Base-by-base conservation (phyloP, 2,329 filamentous ascomycete genomes). In the Fusarium mundagurra region DNA sequence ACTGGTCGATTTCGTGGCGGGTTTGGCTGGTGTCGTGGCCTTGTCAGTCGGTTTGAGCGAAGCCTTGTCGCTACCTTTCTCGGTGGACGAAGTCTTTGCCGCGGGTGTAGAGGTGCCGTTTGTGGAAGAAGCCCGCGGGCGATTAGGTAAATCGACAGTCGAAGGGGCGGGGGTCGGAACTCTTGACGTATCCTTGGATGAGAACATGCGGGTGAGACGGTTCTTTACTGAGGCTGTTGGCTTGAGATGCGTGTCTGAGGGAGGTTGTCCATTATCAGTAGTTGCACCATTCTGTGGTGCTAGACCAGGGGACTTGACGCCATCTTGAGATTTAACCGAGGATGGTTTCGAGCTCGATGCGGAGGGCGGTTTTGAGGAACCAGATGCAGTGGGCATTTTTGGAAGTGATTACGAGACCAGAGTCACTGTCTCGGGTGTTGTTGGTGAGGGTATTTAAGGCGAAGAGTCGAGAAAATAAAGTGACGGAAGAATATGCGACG, bases 131-230 rank as follows among this genome's bases (percentile, higher is more conserved):
- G 81, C 80, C 47, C 84, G 81, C 45, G 81, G 75, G 59, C 83
- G 83, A 65, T 79, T 76, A 50, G 79, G 72, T 20, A 74, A 59
- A 31, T 84, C 82, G 70, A 79, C 72, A 63, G 82, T 82, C 58
- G 82, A 80, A 38, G 83, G 83, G 50, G 82, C 81, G 43, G 82
- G 74, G 61, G 80, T 79, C 38, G 60, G 62, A 27, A 72, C 69
- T 64, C 81, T 83, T 45, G 81, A 76, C 27, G 84, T 79, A 61
- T 91, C 89, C 79, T 88, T 90, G 73, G 85, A 90, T 71, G 85
- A 90, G 82, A 92, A 92, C 87, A 92, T 92, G 84, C 90, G 88
- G 45, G 89, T 89, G 64, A 92, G 80, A 53, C 89, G 88, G 79
- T 91, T 89, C 80, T 91, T 92, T 82, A 92, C 89, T 20, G 89